phyloP scores from a whole-genome alignment of 2,329 filamentous ascomycete species.

The Westerdykella aurantiaca region DNA sequence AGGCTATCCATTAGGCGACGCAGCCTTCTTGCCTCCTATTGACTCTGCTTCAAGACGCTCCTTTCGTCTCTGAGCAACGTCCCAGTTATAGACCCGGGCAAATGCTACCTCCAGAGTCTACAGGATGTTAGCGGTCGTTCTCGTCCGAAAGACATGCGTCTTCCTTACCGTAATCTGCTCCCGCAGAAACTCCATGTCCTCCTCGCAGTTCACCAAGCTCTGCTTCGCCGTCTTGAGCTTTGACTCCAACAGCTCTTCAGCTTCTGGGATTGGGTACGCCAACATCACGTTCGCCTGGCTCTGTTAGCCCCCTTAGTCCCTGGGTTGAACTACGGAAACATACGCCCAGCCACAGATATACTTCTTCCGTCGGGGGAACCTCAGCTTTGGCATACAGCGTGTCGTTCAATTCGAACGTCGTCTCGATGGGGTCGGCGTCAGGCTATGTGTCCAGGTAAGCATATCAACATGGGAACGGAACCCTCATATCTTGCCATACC shows the following conservation, averaged over 20 bases:
- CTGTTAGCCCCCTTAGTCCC: neutral
- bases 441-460: slow-evolving; percentile 23
- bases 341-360: slow-evolving; percentile 95
- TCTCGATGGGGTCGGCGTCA: slow-evolving; percentile 67
- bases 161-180: slow-evolving; percentile 82
- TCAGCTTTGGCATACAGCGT: slow-evolving; percentile 87
- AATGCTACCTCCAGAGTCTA: slow-evolving; percentile 95
- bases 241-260: slow-evolving; percentile 67
- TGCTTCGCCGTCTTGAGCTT: slow-evolving; percentile 75
- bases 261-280: slow-evolving; percentile 85
- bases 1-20: too few relatives aligned
- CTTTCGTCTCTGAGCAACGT: slow-evolving; percentile 91
- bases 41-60: slow-evolving; percentile 61
- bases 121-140: slow-evolving; percentile 13
- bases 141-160: slow-evolving; percentile 5
- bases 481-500: slow-evolving; percentile 41
- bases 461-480: neutral
- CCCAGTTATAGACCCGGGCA: slow-evolving; percentile 98
- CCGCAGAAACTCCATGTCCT: slow-evolving; percentile 89
- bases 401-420: slow-evolving; percentile 94
- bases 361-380: slow-evolving; percentile 77
- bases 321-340: slow-evolving; percentile 22
- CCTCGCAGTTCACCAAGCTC: slow-evolving; percentile 82
- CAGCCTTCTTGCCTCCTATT: slow-evolving; percentile 37
- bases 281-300: slow-evolving; percentile 90